Percentiles rank a stretch among this genome's conserved stretches.
Evolutionary conservation across 2,329 filamentous ascomycete species (phyloP).

Genomic region (Rutstroemia sp.): DNA sequence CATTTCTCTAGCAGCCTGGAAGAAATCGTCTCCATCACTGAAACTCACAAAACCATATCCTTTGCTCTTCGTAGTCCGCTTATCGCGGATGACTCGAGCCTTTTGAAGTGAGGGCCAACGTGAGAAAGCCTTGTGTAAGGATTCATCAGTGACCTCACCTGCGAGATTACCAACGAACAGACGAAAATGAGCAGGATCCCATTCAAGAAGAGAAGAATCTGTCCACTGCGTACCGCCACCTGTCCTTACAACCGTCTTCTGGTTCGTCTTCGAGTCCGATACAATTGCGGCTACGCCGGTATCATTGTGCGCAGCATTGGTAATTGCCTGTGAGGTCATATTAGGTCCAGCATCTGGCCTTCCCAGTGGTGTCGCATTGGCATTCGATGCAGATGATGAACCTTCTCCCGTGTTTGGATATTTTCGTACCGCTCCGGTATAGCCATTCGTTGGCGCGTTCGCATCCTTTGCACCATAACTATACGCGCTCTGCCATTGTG

Average conservation of each 20-base stretch:
- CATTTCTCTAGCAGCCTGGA: conserved; percentile 95
- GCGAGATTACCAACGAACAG: conserved; percentile 96
- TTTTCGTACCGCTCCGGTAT: conserved; percentile 27
- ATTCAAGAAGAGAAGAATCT: conserved; percentile 81
- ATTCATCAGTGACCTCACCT: conserved; percentile 95
- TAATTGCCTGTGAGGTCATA: conserved; percentile 67
- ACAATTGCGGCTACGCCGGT: conserved; percentile 37
- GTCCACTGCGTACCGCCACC: conserved; percentile 92
- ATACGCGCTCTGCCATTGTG: conserved; percentile 92
- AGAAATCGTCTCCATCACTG: conserved; percentile 90
- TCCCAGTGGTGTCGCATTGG: conserved; percentile 38
- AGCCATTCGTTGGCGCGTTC: conserved; percentile 20
- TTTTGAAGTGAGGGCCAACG: conserved; percentile 85
- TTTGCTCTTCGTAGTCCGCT: conserved; percentile 91
- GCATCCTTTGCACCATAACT: conserved; percentile 49
- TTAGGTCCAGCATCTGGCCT: conserved; percentile 43
- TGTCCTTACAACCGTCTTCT: conserved; percentile 80
- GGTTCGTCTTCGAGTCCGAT: conserved; percentile 45
- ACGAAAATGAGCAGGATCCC: conserved; percentile 90
- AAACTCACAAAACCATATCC: conserved; percentile 97
- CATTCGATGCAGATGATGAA: conserved; percentile 36
- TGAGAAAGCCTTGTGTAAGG: conserved; percentile 85
- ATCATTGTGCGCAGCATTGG: conserved; percentile 38
- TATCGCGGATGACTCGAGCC: conserved; percentile 88
- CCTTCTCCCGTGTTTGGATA: conserved; percentile 34